Evolutionary conservation across 2,329 filamentous ascomycete species (phyloP), one percentile per base, ranked within the genome.

Genomic region (Claviceps sorghi): DNA sequence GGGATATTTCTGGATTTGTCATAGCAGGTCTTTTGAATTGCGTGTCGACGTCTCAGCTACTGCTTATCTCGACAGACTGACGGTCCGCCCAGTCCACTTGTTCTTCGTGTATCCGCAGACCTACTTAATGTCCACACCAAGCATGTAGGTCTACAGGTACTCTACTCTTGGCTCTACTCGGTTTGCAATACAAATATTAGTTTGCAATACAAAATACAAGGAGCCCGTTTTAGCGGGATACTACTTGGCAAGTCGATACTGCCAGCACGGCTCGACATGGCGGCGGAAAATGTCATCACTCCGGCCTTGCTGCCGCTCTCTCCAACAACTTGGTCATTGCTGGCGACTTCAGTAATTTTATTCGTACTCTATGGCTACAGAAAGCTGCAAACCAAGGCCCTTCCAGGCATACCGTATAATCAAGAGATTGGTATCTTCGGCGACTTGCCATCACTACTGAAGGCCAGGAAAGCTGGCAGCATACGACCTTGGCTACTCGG

Each of bases 371-470:
- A 51, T 45, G 30, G 41, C 32, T 38, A 15, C 1, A 51, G 21
- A 15, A 51, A 10, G 10, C 10, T 36, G 22, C 42, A 45, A 2
- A 4, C 29, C 1, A 38, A 21, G 22, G 40, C 52, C n/a, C 9
- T 53, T 2, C 48, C 32, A 17, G 48, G 48, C 8, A 53, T 53
- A 3, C 48, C 52, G n/a, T 53, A 53, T 48, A 45, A 53, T 30
- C 13, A 36, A 17, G 11, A 21, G 1, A 36, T 34, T 2, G 51
- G 45, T 3, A 26, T 52, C 17, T 11, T 29, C 1, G 46, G 50
- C 17, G 46, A 52, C 29, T 8, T 48, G 10, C 51, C 36, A 6
- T 38, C 47, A 21, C 34, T 49, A 7, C 17, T n/a, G 13, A 21
- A 29, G 36, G 15, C 30, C 7, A 2, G 9, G 32, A 52, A 30